These are phyloP conservation scores for Penicillium digitatum DNA, from an alignment of 2,329 filamentous ascomycete genomes.

Conservation along the genomic window DNA sequence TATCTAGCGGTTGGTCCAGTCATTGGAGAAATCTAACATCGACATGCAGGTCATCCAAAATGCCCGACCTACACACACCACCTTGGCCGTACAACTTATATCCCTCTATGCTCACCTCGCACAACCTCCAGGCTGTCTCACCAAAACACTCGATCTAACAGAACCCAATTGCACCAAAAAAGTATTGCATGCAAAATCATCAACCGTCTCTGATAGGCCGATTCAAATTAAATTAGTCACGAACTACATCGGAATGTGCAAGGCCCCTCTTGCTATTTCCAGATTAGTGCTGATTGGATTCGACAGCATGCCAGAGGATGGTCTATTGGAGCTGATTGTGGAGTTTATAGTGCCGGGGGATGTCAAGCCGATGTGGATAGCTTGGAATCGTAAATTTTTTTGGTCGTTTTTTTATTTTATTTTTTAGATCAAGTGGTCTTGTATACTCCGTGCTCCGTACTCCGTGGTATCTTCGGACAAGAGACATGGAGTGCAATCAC, in stretches of 20 bases:
- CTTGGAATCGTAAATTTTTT: neutral
- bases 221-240: neutral
- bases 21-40: neutral
- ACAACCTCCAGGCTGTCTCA: neutral
- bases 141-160: neutral
- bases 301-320: neutral
- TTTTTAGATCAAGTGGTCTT: neutral
- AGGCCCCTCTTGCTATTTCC: neutral
- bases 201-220: neutral
- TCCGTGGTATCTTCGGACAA: too few species aligned
- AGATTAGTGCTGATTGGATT: slow-evolving; percentile 1
- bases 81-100: neutral
- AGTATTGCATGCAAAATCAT: neutral
- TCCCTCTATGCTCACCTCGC: neutral
- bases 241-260: neutral
- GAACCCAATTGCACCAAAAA: neutral
- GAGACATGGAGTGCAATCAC: too few species aligned
- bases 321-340: neutral
- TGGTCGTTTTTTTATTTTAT: too few species aligned
- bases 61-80: neutral
- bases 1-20: neutral
- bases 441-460: too few species aligned
- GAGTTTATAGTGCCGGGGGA: neutral
- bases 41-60: neutral
- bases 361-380: neutral